Evolutionary conservation across 2,329 filamentous ascomycete species (phyloP), one percentile per base, ranked within the genome.

Genomic region (Aspergillus quadrilineatus): DNA sequence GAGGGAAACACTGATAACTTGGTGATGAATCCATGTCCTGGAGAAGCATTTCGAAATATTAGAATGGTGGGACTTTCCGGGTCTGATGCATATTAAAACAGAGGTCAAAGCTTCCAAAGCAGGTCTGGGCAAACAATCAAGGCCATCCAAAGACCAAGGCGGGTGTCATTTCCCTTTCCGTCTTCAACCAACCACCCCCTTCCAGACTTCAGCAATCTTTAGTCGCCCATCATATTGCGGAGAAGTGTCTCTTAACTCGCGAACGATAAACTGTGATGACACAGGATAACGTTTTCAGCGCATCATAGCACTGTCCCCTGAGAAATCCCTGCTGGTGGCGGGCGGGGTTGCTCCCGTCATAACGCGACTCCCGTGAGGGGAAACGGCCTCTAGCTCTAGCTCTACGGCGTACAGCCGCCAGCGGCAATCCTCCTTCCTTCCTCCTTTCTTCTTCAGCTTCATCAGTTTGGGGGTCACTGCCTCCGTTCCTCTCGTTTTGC

Each of bases 261-360:
- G 32, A 15, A 43, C 14, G 36, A 42, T 15, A 36, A 47, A 43
- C 39, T 46, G n/a, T 50, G 32, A 53, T 46, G 50, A 50, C 39
- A 41, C 50, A 57, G 55, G 51, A 8, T 43, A 28, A 34, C 17
- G 28, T n/a, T 44, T 44, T 4, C 48, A 43, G 37, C 37, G 37
- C 44, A 32, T 53, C 50, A 49, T 57, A 48, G 29, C 37, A 44
- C 36, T 4, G 10, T 26, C 36, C 44, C 37, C 36, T 48, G 22
- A 17, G 44, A 48, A 28, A 53, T 46, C 55, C 55, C 50, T 60
- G 53, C 28, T 60, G 51, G 46, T 60, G 53, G 51, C 57, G 61
- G 59, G 62, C 59, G 60, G 62, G 62, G 60, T 60, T 62, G 26
- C 55, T 56, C 48, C 57, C 51, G 47, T 37, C 42, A 44, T 52